These are phyloP conservation scores for Scedosporium dehoogii DNA, from an alignment of 2,329 filamentous ascomycete genomes.

Conservation along the genomic window DNA sequence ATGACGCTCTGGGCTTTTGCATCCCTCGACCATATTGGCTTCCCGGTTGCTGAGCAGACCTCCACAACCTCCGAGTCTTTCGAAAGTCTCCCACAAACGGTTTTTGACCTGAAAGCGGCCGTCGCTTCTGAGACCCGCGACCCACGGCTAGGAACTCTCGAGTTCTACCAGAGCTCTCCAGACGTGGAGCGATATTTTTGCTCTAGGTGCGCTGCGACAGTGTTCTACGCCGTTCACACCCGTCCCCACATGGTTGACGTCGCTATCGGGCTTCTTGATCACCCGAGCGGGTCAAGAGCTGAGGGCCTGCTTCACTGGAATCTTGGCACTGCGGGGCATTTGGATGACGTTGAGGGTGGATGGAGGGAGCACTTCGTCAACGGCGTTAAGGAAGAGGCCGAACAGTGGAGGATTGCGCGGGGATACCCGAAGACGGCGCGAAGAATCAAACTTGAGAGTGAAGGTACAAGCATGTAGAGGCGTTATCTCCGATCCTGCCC, in stretches of 20 bases:
- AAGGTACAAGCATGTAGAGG: neutral
- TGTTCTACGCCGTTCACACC: constrained; percentile 33
- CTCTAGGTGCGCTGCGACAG: constrained; percentile 31
- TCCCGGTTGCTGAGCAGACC: constrained; percentile 10
- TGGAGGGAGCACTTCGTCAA: constrained; percentile 28
- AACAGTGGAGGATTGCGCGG: constrained; percentile 20
- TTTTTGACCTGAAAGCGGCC: constrained; percentile 21
- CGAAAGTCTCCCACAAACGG: constrained; percentile 9
- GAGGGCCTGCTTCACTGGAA: constrained; percentile 33
- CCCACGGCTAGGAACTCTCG: constrained; percentile 29
- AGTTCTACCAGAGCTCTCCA: constrained; percentile 30
- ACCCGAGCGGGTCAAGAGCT: constrained; percentile 32
- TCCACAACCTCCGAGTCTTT: neutral
- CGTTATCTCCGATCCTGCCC: neutral
- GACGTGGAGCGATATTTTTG: constrained; percentile 39
- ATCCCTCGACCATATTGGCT: constrained; percentile 27
- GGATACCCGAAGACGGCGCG: neutral
- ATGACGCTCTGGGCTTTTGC: constrained; percentile 35
- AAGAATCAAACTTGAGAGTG: neutral
- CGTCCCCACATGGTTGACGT: constrained; percentile 31
- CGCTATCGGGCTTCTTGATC: constrained; percentile 32
- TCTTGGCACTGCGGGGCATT: constrained; percentile 21
- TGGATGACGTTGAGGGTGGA: constrained; percentile 25
- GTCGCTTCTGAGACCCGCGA: constrained; percentile 20
- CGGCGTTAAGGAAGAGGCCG: constrained; percentile 20